Percentiles rank a stretch among this genome's conserved stretches.
Conservation (phyloP, 306 rosid species). For the Fragaria ananassa region DNA sequence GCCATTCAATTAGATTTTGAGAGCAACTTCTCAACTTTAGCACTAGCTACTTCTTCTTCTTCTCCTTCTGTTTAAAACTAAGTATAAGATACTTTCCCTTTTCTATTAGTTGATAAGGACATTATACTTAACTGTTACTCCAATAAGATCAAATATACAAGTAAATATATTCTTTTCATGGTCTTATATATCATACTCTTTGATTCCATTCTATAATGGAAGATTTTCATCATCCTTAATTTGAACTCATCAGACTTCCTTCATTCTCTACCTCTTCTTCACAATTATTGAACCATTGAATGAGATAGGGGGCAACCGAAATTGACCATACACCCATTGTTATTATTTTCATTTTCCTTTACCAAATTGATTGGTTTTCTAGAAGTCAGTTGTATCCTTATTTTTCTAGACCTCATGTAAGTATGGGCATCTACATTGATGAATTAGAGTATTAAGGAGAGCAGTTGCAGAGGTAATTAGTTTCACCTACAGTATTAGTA, state of each 20-base stretch:
- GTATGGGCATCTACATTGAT: not conserved
- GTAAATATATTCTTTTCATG: not conserved
- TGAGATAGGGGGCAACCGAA: not conserved
- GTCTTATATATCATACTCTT: constrained; percentile 4
- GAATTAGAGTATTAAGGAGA: too few relatives aligned
- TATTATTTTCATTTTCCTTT: not conserved
- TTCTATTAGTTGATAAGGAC: not conserved
- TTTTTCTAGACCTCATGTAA: not conserved
- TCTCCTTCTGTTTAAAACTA: not conserved
- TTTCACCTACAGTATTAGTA: too few relatives aligned
- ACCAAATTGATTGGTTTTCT: not conserved
- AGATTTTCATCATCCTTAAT: constrained; percentile 12
- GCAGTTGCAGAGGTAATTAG: not conserved
- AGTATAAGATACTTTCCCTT: not conserved
- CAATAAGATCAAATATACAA: constrained; percentile 7
- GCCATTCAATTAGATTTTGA: constrained; percentile 26
- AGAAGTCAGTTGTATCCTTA: not conserved
- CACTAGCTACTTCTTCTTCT: not conserved
- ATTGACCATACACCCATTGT: constrained; percentile 13
- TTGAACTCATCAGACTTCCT: constrained; percentile 4
- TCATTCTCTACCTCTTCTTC: constrained; percentile 14
- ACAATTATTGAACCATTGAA: constrained; percentile 18
- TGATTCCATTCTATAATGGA: constrained; percentile 13
- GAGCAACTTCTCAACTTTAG: constrained; percentile 25
- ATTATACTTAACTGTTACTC: constrained; percentile 7